Percentiles rank a stretch among this genome's conserved stretches.
phyloP scores from a whole-genome alignment of 495 filamentous ascomycete species.

The Acidiella bohemica region DNA sequence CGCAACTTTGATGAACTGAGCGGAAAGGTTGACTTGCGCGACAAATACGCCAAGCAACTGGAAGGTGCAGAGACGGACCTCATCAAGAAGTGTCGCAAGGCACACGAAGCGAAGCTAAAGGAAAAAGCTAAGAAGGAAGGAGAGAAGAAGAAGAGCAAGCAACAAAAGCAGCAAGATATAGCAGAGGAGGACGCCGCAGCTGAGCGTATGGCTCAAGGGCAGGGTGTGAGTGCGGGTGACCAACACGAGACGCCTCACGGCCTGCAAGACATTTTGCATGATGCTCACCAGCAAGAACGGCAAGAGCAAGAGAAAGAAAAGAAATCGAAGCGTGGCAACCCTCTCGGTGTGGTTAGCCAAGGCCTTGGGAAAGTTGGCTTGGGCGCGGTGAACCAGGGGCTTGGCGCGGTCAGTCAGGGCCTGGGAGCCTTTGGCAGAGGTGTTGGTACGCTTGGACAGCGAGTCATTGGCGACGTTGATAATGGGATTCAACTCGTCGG shows the following conservation, averaged over 20 bases:
- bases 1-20: slow-evolving; percentile 77
- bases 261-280: slow-evolving; percentile 50
- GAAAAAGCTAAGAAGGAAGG: slow-evolving; percentile 45
- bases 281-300: slow-evolving; percentile 27
- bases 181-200: slow-evolving; percentile 38
- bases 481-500: slow-evolving; percentile 34
- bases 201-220: slow-evolving; percentile 46
- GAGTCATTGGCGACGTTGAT: slow-evolving; percentile 37
- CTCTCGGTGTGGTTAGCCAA: slow-evolving; percentile 31
- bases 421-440: slow-evolving; percentile 46
- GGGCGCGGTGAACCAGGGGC: slow-evolving; percentile 34
- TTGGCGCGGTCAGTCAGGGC: slow-evolving; percentile 26
- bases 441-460: slow-evolving; percentile 45
- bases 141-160: slow-evolving; percentile 35
- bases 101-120: slow-evolving; percentile 53
- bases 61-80: slow-evolving; percentile 78
- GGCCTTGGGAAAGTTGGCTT: slow-evolving; percentile 21
- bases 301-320: slow-evolving; percentile 24
- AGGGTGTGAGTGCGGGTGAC: slow-evolving; percentile 70
- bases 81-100: slow-evolving; percentile 63
- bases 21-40: slow-evolving; percentile 69
- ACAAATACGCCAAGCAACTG: slow-evolving; percentile 54
- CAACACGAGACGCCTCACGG: slow-evolving; percentile 68
- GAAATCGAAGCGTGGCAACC: slow-evolving; percentile 25
- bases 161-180: slow-evolving; percentile 32